Evolutionary conservation across 176 grass and related monocot genomes (phyloP).

Genomic region (sorghum (Sorghum bicolor)): DNA sequence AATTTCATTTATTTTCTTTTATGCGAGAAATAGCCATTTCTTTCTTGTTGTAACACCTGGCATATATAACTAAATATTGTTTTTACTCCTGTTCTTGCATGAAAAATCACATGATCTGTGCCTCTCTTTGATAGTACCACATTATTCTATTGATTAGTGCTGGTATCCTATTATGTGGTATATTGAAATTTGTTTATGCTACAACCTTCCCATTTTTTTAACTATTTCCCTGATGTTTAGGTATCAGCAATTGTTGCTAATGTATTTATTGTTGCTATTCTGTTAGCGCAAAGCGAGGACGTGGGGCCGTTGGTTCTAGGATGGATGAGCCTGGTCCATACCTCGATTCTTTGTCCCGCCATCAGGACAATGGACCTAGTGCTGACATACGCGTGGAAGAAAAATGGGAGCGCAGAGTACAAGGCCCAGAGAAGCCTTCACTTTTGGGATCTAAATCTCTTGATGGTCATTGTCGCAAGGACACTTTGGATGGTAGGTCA

Average conservation of each 20-base stretch:
- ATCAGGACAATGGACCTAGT: slow-evolving; percentile 19
- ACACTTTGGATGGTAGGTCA: slow-evolving; percentile 4
- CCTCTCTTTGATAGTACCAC: background rate
- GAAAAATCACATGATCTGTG: background rate
- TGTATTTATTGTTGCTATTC: background rate
- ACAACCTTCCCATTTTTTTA: background rate
- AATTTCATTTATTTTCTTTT: background rate
- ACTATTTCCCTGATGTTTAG: background rate
- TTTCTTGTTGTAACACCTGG: slow-evolving; percentile 6
- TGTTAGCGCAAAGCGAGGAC: slow-evolving; percentile 69
- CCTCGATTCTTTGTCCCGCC: slow-evolving; percentile 9
- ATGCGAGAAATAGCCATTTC: background rate
- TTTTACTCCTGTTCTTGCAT: background rate
- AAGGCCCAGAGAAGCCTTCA: slow-evolving; percentile 66
- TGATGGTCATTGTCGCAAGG: slow-evolving; percentile 22
- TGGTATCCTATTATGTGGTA: slow-evolving; percentile 1
- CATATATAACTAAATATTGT: slow-evolving; percentile 6
- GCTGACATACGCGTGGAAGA: slow-evolving; percentile 51
- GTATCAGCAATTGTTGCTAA: background rate
- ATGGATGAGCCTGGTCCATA: slow-evolving; percentile 90
- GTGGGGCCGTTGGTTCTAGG: slow-evolving; percentile 83
- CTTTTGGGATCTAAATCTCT: slow-evolving; percentile 47
- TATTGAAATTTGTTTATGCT: background rate
- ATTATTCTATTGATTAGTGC: background rate
- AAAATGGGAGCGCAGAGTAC: slow-evolving; percentile 46